phyloP scores from a whole-genome alignment of 495 filamentous ascomycete species.

The Neurospora sp. region DNA sequence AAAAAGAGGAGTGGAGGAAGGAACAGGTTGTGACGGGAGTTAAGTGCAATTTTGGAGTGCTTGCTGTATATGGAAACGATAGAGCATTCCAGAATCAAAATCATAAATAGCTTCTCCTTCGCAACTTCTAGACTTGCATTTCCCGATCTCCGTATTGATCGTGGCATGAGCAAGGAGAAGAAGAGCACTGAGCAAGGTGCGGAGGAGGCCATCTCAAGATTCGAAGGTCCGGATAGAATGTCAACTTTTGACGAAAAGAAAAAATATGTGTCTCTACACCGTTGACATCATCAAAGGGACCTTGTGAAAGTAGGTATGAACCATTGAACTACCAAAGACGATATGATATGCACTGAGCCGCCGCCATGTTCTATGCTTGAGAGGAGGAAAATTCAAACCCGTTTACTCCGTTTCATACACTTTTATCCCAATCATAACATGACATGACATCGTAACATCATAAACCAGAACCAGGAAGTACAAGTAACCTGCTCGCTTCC shows the following conservation, averaged over 20 bases:
- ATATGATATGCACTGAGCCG: neutral
- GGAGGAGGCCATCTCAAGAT: neutral
- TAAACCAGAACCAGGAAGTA: neutral
- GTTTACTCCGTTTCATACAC: neutral
- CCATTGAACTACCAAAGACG: neutral
- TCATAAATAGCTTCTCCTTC: neutral
- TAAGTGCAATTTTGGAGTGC: neutral
- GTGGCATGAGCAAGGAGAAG: neutral
- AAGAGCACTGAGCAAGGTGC: neutral
- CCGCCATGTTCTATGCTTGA: neutral
- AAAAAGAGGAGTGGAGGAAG: neutral
- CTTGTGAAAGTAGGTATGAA: neutral
- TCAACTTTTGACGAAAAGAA: too few relatives aligned
- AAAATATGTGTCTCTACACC: too few relatives aligned
- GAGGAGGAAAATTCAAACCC: neutral
- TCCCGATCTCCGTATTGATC: neutral
- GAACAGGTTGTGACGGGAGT: neutral
- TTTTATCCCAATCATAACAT: neutral
- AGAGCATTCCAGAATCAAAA: neutral
- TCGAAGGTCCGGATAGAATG: neutral
- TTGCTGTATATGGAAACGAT: neutral
- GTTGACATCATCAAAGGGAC: too few relatives aligned
- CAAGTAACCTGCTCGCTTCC: neutral
- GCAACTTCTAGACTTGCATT: neutral
- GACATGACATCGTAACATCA: neutral